A percentile compares a stretch with the other conserved stretches of the same genome.
Conservation (phyloP, 2,329 filamentous ascomycete genomes). For the Talaromyces sp. region DNA sequence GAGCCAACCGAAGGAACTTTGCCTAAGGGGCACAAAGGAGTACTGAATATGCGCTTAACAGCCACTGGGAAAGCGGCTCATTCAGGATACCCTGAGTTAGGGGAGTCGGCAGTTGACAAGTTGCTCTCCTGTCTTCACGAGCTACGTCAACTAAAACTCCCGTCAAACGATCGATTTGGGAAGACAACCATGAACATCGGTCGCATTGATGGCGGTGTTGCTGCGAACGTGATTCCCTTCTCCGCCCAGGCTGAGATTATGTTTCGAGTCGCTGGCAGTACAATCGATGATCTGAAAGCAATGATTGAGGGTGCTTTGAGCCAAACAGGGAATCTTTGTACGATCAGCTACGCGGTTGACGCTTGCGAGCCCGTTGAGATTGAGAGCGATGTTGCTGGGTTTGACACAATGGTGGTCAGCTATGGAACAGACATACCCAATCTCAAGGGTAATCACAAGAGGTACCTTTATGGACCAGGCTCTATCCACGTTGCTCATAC, state of each 20-base stretch:
- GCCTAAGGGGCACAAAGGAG: slow-evolving; percentile 58
- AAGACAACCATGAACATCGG: too few relatives aligned
- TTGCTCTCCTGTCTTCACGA: too few relatives aligned
- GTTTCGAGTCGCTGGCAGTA: too few relatives aligned
- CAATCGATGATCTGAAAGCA: too few relatives aligned
- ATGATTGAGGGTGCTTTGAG: too few relatives aligned
- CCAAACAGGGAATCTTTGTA: slow-evolving; percentile 36
- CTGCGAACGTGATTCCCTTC: too few relatives aligned
- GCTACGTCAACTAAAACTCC: too few relatives aligned
- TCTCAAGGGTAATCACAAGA: slow-evolving; percentile 36
- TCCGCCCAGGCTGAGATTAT: too few relatives aligned
- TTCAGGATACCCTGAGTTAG: slow-evolving; percentile 45
- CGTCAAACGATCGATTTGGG: too few relatives aligned
- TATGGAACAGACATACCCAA: slow-evolving; percentile 47
- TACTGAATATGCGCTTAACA: slow-evolving; percentile 35
- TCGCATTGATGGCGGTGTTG: too few relatives aligned
- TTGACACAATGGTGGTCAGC: slow-evolving; percentile 40
- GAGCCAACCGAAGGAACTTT: slow-evolving; percentile 60
- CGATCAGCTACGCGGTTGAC: slow-evolving; percentile 39
- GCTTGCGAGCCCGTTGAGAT: slow-evolving; percentile 43
- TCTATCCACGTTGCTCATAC: slow-evolving; percentile 45
- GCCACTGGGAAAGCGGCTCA: slow-evolving; percentile 35
- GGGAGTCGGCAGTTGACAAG: too few relatives aligned
- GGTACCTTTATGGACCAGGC: slow-evolving; percentile 45
- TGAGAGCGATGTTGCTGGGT: slow-evolving; percentile 45